Percentiles rank a stretch among this genome's conserved stretches.
phyloP scores from a whole-genome alignment of 2,329 filamentous ascomycete species.

The Aspergillus texensis region DNA sequence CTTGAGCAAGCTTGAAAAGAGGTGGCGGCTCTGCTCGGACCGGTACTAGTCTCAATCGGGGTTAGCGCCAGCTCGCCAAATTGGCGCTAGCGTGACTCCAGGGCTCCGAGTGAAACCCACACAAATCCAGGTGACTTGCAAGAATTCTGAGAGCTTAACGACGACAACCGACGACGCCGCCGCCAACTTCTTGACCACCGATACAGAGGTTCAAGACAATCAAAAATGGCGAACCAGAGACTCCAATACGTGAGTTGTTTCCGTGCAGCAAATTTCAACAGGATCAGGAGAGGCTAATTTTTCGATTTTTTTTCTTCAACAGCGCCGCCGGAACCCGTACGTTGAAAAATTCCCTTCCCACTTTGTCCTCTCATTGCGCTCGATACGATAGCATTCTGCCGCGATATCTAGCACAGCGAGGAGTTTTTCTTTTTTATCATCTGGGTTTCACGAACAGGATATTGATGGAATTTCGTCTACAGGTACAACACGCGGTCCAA shows the following conservation, averaged over 20 bases:
- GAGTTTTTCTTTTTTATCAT: background rate
- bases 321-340: constrained; percentile 81
- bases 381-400: constrained; percentile 20
- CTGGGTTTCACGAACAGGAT: constrained; percentile 15
- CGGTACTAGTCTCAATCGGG: constrained; percentile 25
- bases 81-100: constrained; percentile 42
- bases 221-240: constrained; percentile 58
- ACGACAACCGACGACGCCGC: constrained; percentile 46
- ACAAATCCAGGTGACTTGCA: constrained; percentile 44
- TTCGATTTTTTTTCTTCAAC: constrained; percentile 24
- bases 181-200: constrained; percentile 46
- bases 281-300: background rate
- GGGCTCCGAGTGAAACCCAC: constrained; percentile 46
- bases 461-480: constrained; percentile 38
- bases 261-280: background rate
- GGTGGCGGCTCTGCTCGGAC: constrained; percentile 38
- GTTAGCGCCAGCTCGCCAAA: constrained; percentile 41
- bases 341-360: constrained; percentile 45
- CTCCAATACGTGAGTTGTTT: constrained; percentile 50
- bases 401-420: constrained; percentile 17
- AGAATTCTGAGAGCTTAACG: constrained; percentile 46
- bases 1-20: constrained; percentile 34
- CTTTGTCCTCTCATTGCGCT: constrained; percentile 21
- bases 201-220: constrained; percentile 46
- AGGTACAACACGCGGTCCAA: constrained; percentile 99